Evolutionary conservation across 2,329 filamentous ascomycete species (phyloP).

Genomic region (Aspergillus oerlinghausenensis): DNA sequence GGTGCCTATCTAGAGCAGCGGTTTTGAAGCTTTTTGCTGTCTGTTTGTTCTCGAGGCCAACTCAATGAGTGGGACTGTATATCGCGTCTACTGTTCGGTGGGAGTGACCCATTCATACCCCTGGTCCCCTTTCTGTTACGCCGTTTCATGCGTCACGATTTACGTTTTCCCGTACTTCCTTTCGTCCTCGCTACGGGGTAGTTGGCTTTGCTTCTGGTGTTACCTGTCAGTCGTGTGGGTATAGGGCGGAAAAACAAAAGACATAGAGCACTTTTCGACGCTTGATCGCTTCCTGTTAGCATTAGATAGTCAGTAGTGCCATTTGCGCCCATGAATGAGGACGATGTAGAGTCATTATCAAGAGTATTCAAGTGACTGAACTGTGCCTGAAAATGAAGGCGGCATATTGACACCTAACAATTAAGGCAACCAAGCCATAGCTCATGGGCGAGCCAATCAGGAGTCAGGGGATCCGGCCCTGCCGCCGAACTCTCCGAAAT

Average conservation of each 20-base stretch:
- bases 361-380: background rate
- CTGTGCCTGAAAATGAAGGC: background rate
- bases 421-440: background rate
- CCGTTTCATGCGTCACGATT: conserved; percentile 10
- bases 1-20: background rate
- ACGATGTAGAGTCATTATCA: background rate
- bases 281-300: background rate
- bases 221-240: background rate
- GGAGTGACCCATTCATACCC: conserved; percentile 2
- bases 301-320: background rate
- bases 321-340: background rate
- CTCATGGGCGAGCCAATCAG: background rate
- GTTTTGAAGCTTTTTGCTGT: conserved; percentile 5
- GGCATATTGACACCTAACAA: background rate
- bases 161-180: conserved; percentile 4
- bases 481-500: background rate
- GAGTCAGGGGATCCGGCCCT: background rate
- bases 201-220: background rate
- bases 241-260: background rate
- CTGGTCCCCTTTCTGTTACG: conserved; percentile 1
- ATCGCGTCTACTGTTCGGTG: background rate
- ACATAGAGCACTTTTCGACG: background rate
- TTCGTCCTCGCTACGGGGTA: background rate
- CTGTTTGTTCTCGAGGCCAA: background rate
- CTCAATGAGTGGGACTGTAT: background rate